phyloP scores from a whole-genome alignment of 2,329 filamentous ascomycete species.

The Graphilbum ipis-grandicollis region DNA sequence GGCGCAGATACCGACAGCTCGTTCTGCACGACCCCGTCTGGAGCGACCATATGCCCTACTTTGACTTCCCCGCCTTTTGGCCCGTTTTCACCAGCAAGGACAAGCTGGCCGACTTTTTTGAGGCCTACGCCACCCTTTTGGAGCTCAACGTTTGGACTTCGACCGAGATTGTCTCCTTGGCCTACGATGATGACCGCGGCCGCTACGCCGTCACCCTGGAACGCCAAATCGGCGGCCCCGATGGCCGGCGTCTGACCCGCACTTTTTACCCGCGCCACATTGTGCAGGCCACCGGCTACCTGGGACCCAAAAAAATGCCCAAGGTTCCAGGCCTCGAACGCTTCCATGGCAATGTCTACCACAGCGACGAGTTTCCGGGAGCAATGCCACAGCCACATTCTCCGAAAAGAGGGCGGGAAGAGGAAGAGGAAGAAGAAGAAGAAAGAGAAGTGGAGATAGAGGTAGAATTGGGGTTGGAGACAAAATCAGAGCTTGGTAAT shows the following conservation, averaged over 20 bases:
- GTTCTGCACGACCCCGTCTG: constrained; percentile 52
- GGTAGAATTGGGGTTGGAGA: too few species aligned
- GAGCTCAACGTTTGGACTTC: constrained; percentile 51
- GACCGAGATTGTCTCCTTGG: constrained; percentile 27
- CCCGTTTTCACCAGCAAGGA: constrained; percentile 56
- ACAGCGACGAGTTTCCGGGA: constrained; percentile 32
- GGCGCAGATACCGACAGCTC: constrained; percentile 43
- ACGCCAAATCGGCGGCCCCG: constrained; percentile 25
- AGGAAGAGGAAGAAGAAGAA: too few species aligned
- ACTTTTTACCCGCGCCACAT: constrained; percentile 44
- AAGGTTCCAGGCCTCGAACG: constrained; percentile 32
- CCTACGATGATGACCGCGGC: constrained; percentile 30
- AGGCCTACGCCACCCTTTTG: constrained; percentile 44
- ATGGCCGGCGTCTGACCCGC: constrained; percentile 29
- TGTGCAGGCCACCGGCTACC: constrained; percentile 51
- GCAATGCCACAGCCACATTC: constrained; percentile 13
- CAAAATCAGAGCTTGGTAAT: too few species aligned
- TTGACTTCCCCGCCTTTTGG: constrained; percentile 47
- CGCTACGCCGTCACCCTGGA: constrained; percentile 38
- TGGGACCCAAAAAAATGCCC: constrained; percentile 46
- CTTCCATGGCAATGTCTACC: constrained; percentile 38
- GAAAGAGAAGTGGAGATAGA: too few species aligned
- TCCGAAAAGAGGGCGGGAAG: too few species aligned
- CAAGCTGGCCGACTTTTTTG: constrained; percentile 52
- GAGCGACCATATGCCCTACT: constrained; percentile 44